phyloP scores from a whole-genome alignment of 192 early-diverging fungal genomes.

The Phycomyces blakesleeanus region DNA sequence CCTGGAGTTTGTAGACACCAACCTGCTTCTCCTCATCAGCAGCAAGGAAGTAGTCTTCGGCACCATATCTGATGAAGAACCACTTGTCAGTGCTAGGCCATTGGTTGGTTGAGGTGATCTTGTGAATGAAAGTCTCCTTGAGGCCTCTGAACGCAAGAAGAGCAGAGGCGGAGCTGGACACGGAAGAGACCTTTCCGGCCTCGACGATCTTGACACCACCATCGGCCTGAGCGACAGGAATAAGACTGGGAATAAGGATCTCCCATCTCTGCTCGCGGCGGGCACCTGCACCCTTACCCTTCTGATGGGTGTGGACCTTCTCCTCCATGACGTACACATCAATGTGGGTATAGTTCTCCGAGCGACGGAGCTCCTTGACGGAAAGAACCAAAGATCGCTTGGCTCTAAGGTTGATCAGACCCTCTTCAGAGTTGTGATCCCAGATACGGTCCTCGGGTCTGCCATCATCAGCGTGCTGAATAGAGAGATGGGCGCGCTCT shows the following conservation, averaged over 20 bases:
- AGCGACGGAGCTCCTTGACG: constrained; percentile 18
- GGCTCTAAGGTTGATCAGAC: constrained; percentile 8
- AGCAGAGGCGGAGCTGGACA: constrained; percentile 19
- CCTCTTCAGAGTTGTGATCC: constrained; percentile 13
- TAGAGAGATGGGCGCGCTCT: constrained; percentile 22
- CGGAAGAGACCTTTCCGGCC: constrained; percentile 9
- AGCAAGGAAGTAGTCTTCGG: constrained; percentile 22
- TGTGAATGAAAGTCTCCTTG: constrained; percentile 18
- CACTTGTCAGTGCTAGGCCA: constrained; percentile 18
- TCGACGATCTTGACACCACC: constrained; percentile 16
- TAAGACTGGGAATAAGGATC: constrained; percentile 21
- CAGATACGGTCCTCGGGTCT: constrained; percentile 20
- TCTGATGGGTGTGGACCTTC: constrained; percentile 6
- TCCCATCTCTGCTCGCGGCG: constrained; percentile 30
- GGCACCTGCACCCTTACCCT: not conserved
- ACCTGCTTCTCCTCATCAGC: constrained; percentile 20
- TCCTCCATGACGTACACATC: constrained; percentile 21
- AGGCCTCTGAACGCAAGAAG: constrained; percentile 20
- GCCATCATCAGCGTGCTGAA: not conserved
- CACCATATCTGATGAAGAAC: constrained; percentile 29
- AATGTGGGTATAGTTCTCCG: constrained; percentile 4
- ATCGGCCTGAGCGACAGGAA: constrained; percentile 9
- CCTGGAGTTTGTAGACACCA: constrained; percentile 10
- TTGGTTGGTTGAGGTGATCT: constrained; percentile 14
- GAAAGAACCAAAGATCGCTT: constrained; percentile 15